Evolutionary conservation across 78 protist genomes (phyloP).

Genomic region (Tieghemostelium lacteum): DNA sequence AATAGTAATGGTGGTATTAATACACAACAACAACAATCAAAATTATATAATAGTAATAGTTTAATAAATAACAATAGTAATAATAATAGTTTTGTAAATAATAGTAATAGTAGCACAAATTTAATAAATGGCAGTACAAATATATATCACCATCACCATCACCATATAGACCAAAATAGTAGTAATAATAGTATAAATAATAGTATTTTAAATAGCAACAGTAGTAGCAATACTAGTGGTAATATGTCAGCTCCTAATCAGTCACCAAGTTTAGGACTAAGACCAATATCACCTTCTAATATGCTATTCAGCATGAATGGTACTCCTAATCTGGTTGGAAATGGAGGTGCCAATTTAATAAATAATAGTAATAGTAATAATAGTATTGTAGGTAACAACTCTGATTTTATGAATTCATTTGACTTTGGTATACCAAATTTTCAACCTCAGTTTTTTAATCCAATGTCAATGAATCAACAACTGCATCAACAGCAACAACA

Average conservation of each 20-base stretch:
- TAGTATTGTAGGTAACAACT: no score
- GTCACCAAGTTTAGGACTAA: conserved; percentile 26
- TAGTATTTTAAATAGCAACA: background rate
- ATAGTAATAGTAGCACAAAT: conserved; percentile 13
- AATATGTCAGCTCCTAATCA: background rate
- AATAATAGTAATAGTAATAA: no score
- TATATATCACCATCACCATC: no score
- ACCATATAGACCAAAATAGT: background rate
- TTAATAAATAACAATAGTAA: conserved; percentile 6
- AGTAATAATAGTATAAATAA: conserved; percentile 1
- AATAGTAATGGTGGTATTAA: conserved; percentile 3
- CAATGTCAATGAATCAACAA: conserved; percentile 31
- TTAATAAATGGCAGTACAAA: background rate
- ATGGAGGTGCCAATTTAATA: no score
- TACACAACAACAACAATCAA: background rate
- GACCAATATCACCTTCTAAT: conserved; percentile 72
- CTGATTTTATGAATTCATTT: no score
- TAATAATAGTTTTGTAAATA: conserved; percentile 12
- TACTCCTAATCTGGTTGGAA: no score
- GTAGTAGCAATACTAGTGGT: conserved; percentile 1
- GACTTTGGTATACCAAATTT: conserved; percentile 20
- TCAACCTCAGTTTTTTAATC: conserved; percentile 28
- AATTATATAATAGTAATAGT: conserved; percentile 1
- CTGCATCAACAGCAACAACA: conserved; percentile 31
- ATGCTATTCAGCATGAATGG: no score